phyloP scores from a whole-genome alignment of 768 basidiomycete genomes.

The Lentinula boryana region DNA sequence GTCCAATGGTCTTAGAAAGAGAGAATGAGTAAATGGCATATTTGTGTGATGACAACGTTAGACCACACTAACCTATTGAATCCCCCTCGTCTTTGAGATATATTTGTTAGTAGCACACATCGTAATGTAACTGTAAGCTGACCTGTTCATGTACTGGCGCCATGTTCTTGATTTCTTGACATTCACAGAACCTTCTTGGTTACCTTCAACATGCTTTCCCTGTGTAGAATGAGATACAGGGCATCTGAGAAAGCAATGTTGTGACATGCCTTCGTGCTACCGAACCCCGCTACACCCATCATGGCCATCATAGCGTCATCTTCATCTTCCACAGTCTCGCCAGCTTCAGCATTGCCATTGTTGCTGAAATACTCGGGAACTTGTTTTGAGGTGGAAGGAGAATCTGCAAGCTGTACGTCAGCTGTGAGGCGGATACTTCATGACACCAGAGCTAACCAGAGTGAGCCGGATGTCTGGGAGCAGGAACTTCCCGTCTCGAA shows the following conservation, averaged over 20 bases:
- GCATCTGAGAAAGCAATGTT: background rate
- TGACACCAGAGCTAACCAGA: background rate
- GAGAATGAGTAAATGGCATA: background rate
- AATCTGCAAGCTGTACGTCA: conserved; percentile 13
- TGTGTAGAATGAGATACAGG: conserved; percentile 18
- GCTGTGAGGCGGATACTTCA: background rate
- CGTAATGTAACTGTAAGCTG: conserved; percentile 14
- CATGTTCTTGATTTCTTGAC: conserved; percentile 85
- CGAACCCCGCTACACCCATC: conserved; percentile 90
- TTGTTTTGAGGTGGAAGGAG: conserved; percentile 19
- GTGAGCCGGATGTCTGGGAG: background rate
- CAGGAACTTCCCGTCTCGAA: conserved; percentile 25
- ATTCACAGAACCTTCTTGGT: conserved; percentile 64
- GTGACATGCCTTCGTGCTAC: conserved; percentile 71
- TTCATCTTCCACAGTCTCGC: conserved; percentile 52
- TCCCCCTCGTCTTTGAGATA: conserved; percentile 59
- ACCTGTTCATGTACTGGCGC: conserved; percentile 99
- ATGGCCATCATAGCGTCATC: conserved; percentile 80
- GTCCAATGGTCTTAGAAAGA: conserved; percentile 69
- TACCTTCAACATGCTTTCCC: conserved; percentile 79
- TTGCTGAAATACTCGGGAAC: conserved; percentile 26
- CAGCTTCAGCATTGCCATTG: conserved; percentile 39
- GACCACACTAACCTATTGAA: conserved; percentile 61
- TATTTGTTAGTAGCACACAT: conserved; percentile 9
- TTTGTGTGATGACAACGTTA: conserved; percentile 5